phyloP scores from a whole-genome alignment of 352 stramenopile species.

The Achlya hypogyna region DNA sequence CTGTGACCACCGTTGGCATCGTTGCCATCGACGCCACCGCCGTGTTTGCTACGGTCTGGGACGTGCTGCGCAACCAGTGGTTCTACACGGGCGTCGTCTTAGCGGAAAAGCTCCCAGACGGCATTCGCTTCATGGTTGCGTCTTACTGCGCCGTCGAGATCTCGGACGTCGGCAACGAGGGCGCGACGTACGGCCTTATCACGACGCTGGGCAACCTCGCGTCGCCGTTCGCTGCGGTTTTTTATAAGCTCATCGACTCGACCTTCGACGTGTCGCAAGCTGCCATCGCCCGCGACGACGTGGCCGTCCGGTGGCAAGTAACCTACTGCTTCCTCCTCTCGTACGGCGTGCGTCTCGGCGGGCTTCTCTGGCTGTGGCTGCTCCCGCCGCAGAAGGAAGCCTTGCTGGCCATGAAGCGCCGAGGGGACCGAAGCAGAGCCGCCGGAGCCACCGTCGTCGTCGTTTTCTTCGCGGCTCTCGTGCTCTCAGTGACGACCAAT shows the following conservation, averaged over 20 bases:
- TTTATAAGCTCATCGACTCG: slow-evolving; percentile 49
- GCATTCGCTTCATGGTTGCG: slow-evolving; percentile 60
- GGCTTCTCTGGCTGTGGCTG: slow-evolving; percentile 38
- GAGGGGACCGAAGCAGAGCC: slow-evolving; percentile 33
- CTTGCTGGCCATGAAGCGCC: slow-evolving; percentile 42
- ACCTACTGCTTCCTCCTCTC: slow-evolving; percentile 45
- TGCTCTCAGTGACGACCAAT: slow-evolving; percentile 40
- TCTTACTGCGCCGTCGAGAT: slow-evolving; percentile 75
- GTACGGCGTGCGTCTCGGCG: slow-evolving; percentile 40
- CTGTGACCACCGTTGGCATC: slow-evolving; percentile 35
- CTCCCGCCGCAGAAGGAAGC: slow-evolving; percentile 43
- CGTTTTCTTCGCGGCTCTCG: slow-evolving; percentile 32
- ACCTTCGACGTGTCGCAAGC: slow-evolving; percentile 49
- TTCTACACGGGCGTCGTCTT: slow-evolving; percentile 49
- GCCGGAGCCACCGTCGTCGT: slow-evolving; percentile 33
- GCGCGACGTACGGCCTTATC: slow-evolving; percentile 62
- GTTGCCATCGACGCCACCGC: neutral
- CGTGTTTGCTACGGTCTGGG: slow-evolving; percentile 37
- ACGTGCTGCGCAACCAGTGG: slow-evolving; percentile 50
- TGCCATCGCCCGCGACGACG: slow-evolving; percentile 42
- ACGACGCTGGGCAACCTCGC: slow-evolving; percentile 73
- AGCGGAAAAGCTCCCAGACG: slow-evolving; percentile 48
- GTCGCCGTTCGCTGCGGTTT: slow-evolving; percentile 40
- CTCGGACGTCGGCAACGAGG: slow-evolving; percentile 61
- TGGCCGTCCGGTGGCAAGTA: slow-evolving; percentile 46